These are phyloP conservation scores for Cephaloascus albidus DNA, from an alignment of 805 yeast genomes.

Conservation along the genomic window DNA sequence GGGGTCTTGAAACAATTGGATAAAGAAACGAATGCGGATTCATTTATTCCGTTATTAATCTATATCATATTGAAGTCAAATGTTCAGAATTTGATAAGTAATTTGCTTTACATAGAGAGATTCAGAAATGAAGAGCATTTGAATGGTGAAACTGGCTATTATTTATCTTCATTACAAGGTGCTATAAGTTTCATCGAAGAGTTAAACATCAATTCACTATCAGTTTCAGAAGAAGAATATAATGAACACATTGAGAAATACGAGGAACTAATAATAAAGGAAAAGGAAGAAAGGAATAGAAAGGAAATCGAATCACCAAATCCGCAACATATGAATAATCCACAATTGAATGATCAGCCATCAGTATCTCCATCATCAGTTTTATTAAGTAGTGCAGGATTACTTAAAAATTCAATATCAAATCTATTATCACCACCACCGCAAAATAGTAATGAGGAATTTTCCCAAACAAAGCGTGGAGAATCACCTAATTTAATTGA, in stretches of 20 bases:
- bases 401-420: constrained; percentile 40
- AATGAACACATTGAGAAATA: constrained; percentile 44
- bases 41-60: constrained; percentile 83
- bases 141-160: constrained; percentile 85
- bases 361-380: constrained; percentile 15
- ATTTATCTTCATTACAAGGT: constrained; percentile 81
- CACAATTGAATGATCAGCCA: background rate
- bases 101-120: constrained; percentile 76
- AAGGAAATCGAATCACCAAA: constrained; percentile 8
- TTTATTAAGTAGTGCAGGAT: constrained; percentile 31
- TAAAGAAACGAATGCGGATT: constrained; percentile 77
- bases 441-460: background rate
- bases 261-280: constrained; percentile 26
- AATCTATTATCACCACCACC: constrained; percentile 29
- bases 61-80: constrained; percentile 67
- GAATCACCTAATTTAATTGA: background rate
- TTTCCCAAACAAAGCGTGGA: too few relatives aligned
- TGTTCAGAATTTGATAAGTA: constrained; percentile 60
- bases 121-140: constrained; percentile 70
- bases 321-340: constrained; percentile 6
- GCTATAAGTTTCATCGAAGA: constrained; percentile 75
- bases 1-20: constrained; percentile 71
- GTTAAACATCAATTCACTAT: constrained; percentile 45
- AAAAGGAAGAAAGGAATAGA: constrained; percentile 10
- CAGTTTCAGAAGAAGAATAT: constrained; percentile 52